Evolutionary conservation across 208 protist species (phyloP).

Genomic region (Crithidia expoeki): DNA sequence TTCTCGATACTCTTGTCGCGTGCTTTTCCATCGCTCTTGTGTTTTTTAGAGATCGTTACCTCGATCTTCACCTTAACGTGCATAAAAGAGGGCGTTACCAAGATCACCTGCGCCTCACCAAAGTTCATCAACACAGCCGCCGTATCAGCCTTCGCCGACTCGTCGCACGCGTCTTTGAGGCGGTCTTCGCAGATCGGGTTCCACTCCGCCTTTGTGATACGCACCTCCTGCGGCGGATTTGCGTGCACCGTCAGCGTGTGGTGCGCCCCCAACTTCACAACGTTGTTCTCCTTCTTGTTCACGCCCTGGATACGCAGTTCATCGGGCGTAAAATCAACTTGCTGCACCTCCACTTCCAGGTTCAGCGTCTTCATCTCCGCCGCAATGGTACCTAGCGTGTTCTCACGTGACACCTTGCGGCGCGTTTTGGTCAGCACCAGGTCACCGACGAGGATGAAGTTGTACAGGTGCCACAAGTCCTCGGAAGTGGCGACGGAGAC

Average conservation of each 20-base stretch:
- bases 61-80: constrained; percentile 91
- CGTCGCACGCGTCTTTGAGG: constrained; percentile 79
- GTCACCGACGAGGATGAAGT: constrained; percentile 93
- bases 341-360: constrained; percentile 58
- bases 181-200: constrained; percentile 67
- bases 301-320: constrained; percentile 87
- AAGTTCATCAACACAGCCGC: constrained; percentile 96
- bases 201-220: constrained; percentile 93
- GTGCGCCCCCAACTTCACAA: constrained; percentile 91
- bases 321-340: constrained; percentile 75
- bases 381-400: constrained; percentile 40
- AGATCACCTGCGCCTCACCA: constrained; percentile 91
- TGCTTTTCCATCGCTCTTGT: constrained; percentile 75
- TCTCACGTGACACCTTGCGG: constrained; percentile 80
- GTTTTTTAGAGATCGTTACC: constrained; percentile 86
- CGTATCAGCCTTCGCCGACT: constrained; percentile 80
- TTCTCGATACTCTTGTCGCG: constrained; percentile 89
- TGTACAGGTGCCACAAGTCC: constrained; percentile 98
- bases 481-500: constrained; percentile 88
- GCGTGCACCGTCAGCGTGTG: constrained; percentile 95
- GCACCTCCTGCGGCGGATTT: constrained; percentile 89
- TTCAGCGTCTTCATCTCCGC: constrained; percentile 68
- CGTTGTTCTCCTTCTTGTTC: constrained; percentile 85
- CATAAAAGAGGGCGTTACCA: constrained; percentile 94
- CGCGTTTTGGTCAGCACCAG: constrained; percentile 69